phyloP scores from a whole-genome alignment of 495 filamentous ascomycete genomes.

The Aspergillus taichungensis region DNA sequence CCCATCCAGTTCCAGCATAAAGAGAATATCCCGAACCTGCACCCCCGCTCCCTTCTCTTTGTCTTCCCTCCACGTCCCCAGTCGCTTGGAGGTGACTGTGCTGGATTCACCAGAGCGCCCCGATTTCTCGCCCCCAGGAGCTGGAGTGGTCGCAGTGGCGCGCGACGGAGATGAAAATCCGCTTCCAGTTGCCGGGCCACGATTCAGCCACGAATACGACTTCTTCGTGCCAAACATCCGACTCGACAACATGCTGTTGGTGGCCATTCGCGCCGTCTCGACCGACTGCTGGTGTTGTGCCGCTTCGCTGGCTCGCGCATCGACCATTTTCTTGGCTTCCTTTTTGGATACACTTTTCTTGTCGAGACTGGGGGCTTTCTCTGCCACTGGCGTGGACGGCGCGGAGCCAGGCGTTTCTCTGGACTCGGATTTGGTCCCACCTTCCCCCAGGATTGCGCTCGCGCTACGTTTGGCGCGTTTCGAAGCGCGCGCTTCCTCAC shows the following conservation, averaged over 20 bases:
- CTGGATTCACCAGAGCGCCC: slow-evolving; percentile 22
- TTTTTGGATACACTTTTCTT: slow-evolving; percentile 50
- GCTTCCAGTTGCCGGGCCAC: slow-evolving; percentile 24
- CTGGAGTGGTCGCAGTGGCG: slow-evolving; percentile 25
- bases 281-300: slow-evolving; percentile 44
- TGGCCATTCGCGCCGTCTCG: slow-evolving; percentile 39
- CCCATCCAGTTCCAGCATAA: slow-evolving; percentile 43
- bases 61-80: slow-evolving; percentile 43
- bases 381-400: slow-evolving; percentile 33
- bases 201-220: slow-evolving; percentile 39
- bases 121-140: slow-evolving; percentile 23
- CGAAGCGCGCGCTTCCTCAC: slow-evolving; percentile 45
- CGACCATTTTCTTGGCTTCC: slow-evolving; percentile 41
- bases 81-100: slow-evolving; percentile 20
- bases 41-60: slow-evolving; percentile 37
- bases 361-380: slow-evolving; percentile 38
- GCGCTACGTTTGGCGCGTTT: slow-evolving; percentile 42
- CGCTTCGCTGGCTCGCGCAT: slow-evolving; percentile 41
- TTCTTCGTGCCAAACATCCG: slow-evolving; percentile 39
- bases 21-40: slow-evolving; percentile 42
- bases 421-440: slow-evolving; percentile 24
- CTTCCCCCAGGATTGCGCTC: slow-evolving; percentile 32
- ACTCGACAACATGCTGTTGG: slow-evolving; percentile 35
- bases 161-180: slow-evolving; percentile 35
- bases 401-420: slow-evolving; percentile 33